Percentiles rank a stretch among this genome's conserved stretches.
Conservation (phyloP, 208 protist genomes). For the Acanthamoeba lugdunensis region DNA sequence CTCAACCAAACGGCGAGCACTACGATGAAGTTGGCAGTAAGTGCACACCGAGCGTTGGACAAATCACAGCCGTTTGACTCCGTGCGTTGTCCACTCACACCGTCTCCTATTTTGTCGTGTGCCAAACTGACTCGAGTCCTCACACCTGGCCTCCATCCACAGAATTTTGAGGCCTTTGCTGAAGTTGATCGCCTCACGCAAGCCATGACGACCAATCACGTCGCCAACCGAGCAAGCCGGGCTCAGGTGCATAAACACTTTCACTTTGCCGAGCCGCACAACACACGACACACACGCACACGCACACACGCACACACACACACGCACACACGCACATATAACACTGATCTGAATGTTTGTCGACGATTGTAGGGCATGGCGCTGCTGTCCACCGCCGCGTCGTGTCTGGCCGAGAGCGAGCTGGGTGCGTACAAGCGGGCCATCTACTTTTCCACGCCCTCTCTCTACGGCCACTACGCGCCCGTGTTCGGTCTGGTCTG, state of each 20-base stretch:
- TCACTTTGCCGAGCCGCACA: no score
- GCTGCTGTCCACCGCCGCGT: slow-evolving; percentile 14
- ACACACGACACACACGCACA: no score
- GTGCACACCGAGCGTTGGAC: not conserved
- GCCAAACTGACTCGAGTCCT: no score
- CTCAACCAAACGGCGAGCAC: slow-evolving; percentile 21
- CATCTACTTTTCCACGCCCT: slow-evolving; percentile 5
- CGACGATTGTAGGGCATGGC: slow-evolving; percentile 13
- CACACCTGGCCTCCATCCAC: not conserved
- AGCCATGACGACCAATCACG: slow-evolving; percentile 52
- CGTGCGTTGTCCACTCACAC: not conserved
- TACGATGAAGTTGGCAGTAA: not conserved
- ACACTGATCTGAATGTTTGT: not conserved
- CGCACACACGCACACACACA: no score
- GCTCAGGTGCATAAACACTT: not conserved
- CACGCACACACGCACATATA: no score
- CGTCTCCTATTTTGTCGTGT: not conserved
- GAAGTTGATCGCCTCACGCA: slow-evolving; percentile 25
- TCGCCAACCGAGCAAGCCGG: slow-evolving; percentile 22
- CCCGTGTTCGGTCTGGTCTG: slow-evolving; percentile 52
- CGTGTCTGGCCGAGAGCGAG: slow-evolving; percentile 25
- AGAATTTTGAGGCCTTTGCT: slow-evolving; percentile 32
- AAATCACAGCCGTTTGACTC: not conserved
- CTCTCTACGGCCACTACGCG: slow-evolving; percentile 25
- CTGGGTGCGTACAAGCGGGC: slow-evolving; percentile 40